Evolutionary conservation across 2,329 filamentous ascomycete genomes (phyloP), one percentile per base, ranked within the genome.

Genomic region (Hyphodiscus sp.): DNA sequence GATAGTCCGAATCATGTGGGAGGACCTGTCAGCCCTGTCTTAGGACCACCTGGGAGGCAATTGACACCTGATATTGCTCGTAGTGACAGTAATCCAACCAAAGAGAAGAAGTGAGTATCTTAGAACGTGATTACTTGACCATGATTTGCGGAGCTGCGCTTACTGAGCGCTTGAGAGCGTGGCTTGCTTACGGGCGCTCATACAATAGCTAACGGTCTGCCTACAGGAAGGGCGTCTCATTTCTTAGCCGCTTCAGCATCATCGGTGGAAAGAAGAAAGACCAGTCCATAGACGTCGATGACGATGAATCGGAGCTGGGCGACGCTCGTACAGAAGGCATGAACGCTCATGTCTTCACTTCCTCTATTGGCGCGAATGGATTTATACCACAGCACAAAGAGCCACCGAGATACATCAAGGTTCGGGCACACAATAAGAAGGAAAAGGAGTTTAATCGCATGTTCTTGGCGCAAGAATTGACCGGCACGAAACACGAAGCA

Each of bases 391-490:
- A 86, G 58, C 86, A 95, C 66, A 94, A 94, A 60, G 89, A 91
- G 51, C 91, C 92, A 2, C 90, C 91, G 1, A 83, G 89, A 23
- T 97, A 97, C 66, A 94, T 97, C 64, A 89, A 90, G 60, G 86
- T 96, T 55, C 83, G 86, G 59, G 75, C 86, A 1, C 85, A 89
- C 66, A 83, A 91, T 70, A 96, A 95, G 71, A 91, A 87, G 65
- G 75, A 79, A 20, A 84, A 83, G 62, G 87, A 92, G 51, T 96
- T 97, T 66, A 84, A 94, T 67, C 85, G 85, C 46, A 76, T 96
- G 54, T 99, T 99, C 67, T 79, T 97, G 2, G 91, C 94, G 2
- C 94, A 99, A 71, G 88, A 97, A 69, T 74, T 97, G n/a, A 76
- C 77, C 33, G 80, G 84, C n/a, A 78, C 78, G 1, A 76, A 74